Evolutionary conservation across 2,329 filamentous ascomycete genomes (phyloP).

Genomic region (Penicillium brevicompactum): DNA sequence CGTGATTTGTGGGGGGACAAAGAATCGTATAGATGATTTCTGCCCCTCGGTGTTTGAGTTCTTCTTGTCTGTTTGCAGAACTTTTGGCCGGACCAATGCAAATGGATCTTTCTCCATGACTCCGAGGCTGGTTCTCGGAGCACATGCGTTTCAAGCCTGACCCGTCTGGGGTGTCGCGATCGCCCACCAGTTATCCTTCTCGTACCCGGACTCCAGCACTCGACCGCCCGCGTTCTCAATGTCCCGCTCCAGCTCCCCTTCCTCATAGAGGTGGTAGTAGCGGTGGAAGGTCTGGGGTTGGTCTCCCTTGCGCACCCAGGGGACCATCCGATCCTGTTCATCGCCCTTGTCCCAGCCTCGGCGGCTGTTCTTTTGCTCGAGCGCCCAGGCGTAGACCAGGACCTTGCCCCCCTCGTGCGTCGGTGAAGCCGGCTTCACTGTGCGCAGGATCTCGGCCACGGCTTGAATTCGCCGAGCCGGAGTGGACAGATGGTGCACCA

Average conservation of each 20-base stretch:
- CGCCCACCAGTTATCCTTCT: conserved; percentile 98
- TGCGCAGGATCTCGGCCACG: conserved; percentile 69
- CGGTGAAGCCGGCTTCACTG: conserved; percentile 50
- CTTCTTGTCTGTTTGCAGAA: conserved; percentile 14
- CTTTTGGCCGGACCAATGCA: conserved; percentile 6
- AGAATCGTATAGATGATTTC: conserved; percentile 32
- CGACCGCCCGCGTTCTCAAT: conserved; percentile 72
- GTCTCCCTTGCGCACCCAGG: conserved; percentile 74
- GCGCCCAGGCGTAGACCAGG: conserved; percentile 90
- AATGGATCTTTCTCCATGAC: conserved; percentile 6
- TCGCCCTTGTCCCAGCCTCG: conserved; percentile 84
- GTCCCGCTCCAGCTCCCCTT: conserved; percentile 84
- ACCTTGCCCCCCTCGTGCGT: conserved; percentile 59
- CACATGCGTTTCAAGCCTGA: conserved; percentile 15
- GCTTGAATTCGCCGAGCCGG: conserved; percentile 70
- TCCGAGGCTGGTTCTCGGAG: conserved; percentile 37
- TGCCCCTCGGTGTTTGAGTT: conserved; percentile 15
- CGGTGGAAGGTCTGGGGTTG: conserved; percentile 68
- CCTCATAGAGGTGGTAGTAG: conserved; percentile 90
- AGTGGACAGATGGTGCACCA: conserved; percentile 91
- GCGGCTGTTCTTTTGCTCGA: conserved; percentile 85
- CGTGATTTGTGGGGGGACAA: conserved; percentile 32
- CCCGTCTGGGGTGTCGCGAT: conserved; percentile 53
- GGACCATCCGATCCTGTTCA: conserved; percentile 90
- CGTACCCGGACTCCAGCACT: conserved; percentile 81